A percentile compares a stretch with the other conserved stretches of the same genome.
Conservation (phyloP, 2,329 filamentous ascomycete species). For the Xylariaceae sp. region DNA sequence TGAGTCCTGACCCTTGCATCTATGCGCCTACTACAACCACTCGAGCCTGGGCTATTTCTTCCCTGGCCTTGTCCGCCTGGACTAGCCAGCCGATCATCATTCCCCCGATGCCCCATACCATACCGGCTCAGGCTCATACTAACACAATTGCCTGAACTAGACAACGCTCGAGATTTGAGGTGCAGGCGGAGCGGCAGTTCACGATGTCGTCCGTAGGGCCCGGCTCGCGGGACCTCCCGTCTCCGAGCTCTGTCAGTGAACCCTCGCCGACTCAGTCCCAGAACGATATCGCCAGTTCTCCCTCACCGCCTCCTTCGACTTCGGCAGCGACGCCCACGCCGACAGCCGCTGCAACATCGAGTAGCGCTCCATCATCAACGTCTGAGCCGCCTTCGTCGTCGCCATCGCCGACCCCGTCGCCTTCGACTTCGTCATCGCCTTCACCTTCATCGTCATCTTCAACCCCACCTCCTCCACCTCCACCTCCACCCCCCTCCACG, state of each 20-base stretch:
- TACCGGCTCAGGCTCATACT: conserved; percentile 23
- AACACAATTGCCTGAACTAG: conserved; percentile 33
- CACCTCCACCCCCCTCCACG: conserved; percentile 10
- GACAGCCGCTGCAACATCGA: conserved; percentile 10
- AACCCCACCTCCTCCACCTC: conserved; percentile 15
- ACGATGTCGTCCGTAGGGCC: conserved; percentile 31
- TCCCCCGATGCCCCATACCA: too few relatives aligned
- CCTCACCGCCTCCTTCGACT: neutral
- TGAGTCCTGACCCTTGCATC: neutral
- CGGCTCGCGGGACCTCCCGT: conserved; percentile 13
- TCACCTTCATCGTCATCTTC: conserved; percentile 1
- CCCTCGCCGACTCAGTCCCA: conserved; percentile 4
- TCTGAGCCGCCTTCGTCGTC: conserved; percentile 13
- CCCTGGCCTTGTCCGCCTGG: neutral
- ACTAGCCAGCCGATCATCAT: neutral
- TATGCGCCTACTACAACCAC: conserved; percentile 3
- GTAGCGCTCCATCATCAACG: conserved; percentile 12
- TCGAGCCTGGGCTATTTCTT: neutral
- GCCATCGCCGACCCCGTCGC: neutral
- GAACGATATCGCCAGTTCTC: conserved; percentile 10
- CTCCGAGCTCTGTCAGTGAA: conserved; percentile 8
- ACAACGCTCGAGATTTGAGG: conserved; percentile 24
- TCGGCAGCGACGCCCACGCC: neutral
- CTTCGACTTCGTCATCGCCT: conserved; percentile 8
- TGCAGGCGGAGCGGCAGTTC: conserved; percentile 21